phyloP scores from a whole-genome alignment of 495 filamentous ascomycete genomes.

The Xylaria curta region DNA sequence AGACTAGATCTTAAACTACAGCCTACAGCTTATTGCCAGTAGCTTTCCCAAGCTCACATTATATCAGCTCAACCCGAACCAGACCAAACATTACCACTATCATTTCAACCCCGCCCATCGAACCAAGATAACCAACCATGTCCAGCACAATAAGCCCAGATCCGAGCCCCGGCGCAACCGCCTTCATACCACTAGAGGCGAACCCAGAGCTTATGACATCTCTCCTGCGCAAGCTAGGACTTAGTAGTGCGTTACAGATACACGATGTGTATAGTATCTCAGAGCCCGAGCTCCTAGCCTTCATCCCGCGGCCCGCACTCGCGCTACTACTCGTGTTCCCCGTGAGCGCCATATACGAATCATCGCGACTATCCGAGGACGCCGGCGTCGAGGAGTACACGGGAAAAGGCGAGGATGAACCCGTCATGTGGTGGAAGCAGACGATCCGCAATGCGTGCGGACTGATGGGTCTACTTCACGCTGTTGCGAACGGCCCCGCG shows the following conservation, averaged over 20 bases:
- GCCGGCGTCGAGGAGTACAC: constrained; percentile 49
- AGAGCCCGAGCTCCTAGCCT: constrained; percentile 76
- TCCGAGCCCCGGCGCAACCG: constrained; percentile 40
- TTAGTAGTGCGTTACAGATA: constrained; percentile 68
- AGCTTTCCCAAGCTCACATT: not conserved
- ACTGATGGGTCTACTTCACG: constrained; percentile 81
- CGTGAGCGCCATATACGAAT: constrained; percentile 72
- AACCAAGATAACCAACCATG: constrained; percentile 38
- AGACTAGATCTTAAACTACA: not conserved
- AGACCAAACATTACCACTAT: too few species aligned
- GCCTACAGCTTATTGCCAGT: not conserved
- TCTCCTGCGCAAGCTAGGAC: constrained; percentile 76
- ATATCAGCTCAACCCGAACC: not conserved
- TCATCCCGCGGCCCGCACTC: constrained; percentile 81
- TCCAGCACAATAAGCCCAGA: constrained; percentile 42
- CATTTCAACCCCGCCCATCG: too few species aligned
- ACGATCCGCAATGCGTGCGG: constrained; percentile 91
- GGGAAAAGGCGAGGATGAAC: constrained; percentile 48
- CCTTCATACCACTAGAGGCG: constrained; percentile 60
- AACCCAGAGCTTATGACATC: constrained; percentile 84
- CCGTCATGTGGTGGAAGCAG: constrained; percentile 84
- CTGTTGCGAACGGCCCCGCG: constrained; percentile 60
- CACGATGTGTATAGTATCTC: constrained; percentile 86
- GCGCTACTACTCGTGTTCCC: constrained; percentile 89
- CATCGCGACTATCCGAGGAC: constrained; percentile 69